These are phyloP conservation scores for Rosa rugosa DNA, from an alignment of 306 rosid genomes.

Conservation along the genomic window DNA sequence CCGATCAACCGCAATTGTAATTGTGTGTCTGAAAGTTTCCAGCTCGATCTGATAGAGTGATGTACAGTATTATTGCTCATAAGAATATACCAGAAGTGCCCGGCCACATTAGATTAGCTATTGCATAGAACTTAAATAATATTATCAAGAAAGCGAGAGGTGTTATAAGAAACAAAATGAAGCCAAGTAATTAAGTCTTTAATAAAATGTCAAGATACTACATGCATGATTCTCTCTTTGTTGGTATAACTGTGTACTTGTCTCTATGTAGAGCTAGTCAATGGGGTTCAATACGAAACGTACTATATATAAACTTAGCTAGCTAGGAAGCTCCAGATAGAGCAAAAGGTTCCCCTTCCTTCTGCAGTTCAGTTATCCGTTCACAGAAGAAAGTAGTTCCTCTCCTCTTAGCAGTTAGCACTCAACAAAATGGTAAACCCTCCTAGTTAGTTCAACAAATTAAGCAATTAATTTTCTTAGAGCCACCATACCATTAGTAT, in stretches of 20 bases:
- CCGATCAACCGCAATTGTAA: too few species aligned
- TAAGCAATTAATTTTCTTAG: neutral
- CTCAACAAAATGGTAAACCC: conserved; percentile 6
- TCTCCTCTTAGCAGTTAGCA: too few species aligned
- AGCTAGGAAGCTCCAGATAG: neutral
- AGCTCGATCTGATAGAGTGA: too few species aligned
- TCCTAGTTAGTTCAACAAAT: too few species aligned
- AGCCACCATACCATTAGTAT: neutral
- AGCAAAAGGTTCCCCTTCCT: neutral
- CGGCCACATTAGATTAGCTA: neutral
- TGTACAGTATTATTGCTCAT: too few species aligned
- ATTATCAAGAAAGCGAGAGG: neutral
- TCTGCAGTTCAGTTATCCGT: neutral
- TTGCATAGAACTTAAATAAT: neutral
- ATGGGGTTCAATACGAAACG: neutral
- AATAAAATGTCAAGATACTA: too few species aligned
- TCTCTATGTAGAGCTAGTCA: neutral
- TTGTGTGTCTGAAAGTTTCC: too few species aligned
- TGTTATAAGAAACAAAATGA: conserved; percentile 9
- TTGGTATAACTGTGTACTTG: neutral
- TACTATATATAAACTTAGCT: neutral
- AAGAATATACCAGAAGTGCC: too few species aligned
- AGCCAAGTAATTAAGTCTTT: neutral
- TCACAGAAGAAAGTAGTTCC: neutral
- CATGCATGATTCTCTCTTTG: neutral